phyloP scores from a whole-genome alignment of 1,284 basidiomycete species.

The Microbotryum scabiosae region DNA sequence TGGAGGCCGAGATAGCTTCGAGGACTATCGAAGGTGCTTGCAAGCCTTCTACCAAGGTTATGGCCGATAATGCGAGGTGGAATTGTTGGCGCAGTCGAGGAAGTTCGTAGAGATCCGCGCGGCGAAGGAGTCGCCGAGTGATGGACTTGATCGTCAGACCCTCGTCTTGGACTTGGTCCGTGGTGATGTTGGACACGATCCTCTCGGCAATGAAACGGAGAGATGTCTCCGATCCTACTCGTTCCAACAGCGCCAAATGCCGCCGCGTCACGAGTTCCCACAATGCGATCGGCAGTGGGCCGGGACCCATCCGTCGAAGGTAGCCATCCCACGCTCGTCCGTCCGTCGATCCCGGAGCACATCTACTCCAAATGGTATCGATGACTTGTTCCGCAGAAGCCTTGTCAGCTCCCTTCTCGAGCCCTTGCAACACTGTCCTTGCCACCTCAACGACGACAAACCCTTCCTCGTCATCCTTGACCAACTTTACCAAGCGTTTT shows the following conservation, averaged over 20 bases:
- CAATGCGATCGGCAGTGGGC: constrained; percentile 13
- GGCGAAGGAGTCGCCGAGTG: constrained; percentile 11
- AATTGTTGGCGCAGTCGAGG: constrained; percentile 9
- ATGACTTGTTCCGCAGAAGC: no score
- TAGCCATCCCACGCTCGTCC: constrained; percentile 9
- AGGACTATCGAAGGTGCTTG: neutral
- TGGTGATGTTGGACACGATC: neutral
- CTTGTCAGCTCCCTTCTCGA: neutral
- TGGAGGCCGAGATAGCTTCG: neutral
- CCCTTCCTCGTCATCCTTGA: neutral
- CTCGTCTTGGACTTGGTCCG: neutral
- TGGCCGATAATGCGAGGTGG: neutral
- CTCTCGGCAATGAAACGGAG: constrained; percentile 7
- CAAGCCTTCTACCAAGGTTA: no score
- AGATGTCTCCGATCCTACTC: constrained; percentile 4
- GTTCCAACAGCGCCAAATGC: constrained; percentile 13
- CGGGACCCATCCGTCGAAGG: constrained; percentile 1
- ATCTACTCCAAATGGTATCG: no score
- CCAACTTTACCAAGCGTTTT: neutral
- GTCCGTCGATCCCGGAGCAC: no score
- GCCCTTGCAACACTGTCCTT: constrained; percentile 11
- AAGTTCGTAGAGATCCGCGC: constrained; percentile 32
- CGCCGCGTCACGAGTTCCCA: constrained; percentile 22
- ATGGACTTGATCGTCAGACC: constrained; percentile 2
- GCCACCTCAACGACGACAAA: constrained; percentile 11